Evolutionary conservation across 768 basidiomycete genomes (phyloP).

Genomic region (Suillus cothurnatus): DNA sequence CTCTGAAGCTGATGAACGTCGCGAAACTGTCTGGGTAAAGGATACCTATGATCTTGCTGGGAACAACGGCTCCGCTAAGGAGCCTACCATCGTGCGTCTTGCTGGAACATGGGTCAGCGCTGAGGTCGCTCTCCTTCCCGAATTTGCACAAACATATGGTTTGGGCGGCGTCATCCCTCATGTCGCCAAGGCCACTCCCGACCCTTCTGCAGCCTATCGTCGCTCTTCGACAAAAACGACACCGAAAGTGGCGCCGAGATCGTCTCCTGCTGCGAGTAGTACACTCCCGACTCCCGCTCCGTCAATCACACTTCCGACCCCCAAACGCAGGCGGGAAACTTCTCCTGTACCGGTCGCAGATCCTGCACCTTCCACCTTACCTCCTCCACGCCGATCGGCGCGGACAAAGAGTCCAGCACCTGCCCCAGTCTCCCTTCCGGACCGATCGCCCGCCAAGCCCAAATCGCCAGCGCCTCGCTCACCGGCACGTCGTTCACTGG

Average conservation of each 20-base stretch:
- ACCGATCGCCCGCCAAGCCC: constrained; percentile 17
- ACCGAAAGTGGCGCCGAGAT: constrained; percentile 29
- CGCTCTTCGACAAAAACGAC: constrained; percentile 55
- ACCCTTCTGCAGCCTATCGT: constrained; percentile 77
- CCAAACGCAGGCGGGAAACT: constrained; percentile 70
- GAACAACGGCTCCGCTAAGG: constrained; percentile 73
- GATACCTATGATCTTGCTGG: constrained; percentile 73
- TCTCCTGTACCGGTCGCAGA: constrained; percentile 38
- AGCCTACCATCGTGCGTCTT: constrained; percentile 65
- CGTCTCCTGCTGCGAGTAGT: constrained; percentile 32
- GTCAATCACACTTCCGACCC: constrained; percentile 43
- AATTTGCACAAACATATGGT: constrained; percentile 66
- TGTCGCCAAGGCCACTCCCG: constrained; percentile 74
- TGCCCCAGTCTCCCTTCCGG: constrained; percentile 13
- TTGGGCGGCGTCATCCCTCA: constrained; percentile 61
- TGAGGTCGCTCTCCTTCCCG: constrained; percentile 54
- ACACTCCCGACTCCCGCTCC: constrained; percentile 37
- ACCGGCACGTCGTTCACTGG: constrained; percentile 29
- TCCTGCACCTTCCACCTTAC: constrained; percentile 27
- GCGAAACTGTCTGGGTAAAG: constrained; percentile 83
- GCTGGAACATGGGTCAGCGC: constrained; percentile 88
- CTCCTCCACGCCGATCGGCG: constrained; percentile 45
- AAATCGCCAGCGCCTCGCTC: constrained; percentile 37
- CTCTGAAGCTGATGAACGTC: constrained; percentile 72
- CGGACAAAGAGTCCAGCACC: constrained; percentile 47